Evolutionary conservation across 441 rosid species (phyloP), one percentile per base, ranked within the genome.

Genomic region (Bruguiera hainesii): DNA sequence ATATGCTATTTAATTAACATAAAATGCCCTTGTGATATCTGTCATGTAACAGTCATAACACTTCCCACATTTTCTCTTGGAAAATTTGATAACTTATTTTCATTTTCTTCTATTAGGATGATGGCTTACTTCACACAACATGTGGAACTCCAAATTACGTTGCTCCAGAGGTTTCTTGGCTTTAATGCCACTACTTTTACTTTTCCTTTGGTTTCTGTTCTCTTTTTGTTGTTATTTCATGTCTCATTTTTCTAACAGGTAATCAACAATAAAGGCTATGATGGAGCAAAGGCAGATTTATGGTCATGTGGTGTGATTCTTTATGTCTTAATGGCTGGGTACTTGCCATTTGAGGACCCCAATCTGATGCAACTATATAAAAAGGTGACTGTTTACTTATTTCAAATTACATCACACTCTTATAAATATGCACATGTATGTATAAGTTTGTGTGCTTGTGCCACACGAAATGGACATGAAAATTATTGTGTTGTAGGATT

Each of bases 301-400:
- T 95, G 99, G 99, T 95, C 99, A 16, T 95, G 99, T 37, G 99
- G 99, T 69, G 99, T 95, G 69, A 95, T 95, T 75, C 97, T 95
- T 51, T 95, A 78, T 75, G 98, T 95, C 71, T 75, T 95, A 71
- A 95, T 92, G 99, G 99, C 98, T 78, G 99, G 99, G 46, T 95
- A 77, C 82, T 80, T 90, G 80, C 99, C 99, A 62, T 95, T 95
- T 65, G 99, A 90, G 76, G 97, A 95, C 67, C 78, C 98, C 69
- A 95, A 92, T 68, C 87, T 95, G 48, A 82, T 83, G 80, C 84
- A 88, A 1, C 71, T 95, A 30, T 95, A 95, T 64, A 95, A 95
- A 80, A 95, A 95, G 98, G 99, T 88, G 55, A 59, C 23, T 29
- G 18, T 26, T 58, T 10, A 9, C 19, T 19, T 57, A 33, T 1